Conservation (phyloP, 768 basidiomycete species). For the Ephemerocybe angulata region DNA sequence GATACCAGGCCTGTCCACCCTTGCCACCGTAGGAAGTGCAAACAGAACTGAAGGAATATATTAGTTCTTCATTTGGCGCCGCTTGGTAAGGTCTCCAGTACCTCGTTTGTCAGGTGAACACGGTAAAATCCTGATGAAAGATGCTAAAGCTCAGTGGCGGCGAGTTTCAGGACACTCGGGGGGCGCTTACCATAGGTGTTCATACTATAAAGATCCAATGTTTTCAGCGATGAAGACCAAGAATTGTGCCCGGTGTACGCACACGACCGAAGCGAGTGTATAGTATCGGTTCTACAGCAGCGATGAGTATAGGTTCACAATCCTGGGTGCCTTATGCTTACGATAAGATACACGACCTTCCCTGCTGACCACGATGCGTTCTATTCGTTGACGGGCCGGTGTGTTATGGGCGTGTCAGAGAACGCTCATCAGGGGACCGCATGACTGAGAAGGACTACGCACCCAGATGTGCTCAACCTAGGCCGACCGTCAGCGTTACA, state of each 20-base stretch:
- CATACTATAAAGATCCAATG: slow-evolving; percentile 29
- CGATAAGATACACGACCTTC: slow-evolving; percentile 51
- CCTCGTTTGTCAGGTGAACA: slow-evolving; percentile 32
- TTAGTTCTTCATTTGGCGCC: too few species aligned
- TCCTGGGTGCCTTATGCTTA: slow-evolving; percentile 22
- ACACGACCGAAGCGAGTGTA: slow-evolving; percentile 47
- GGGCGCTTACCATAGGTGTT: slow-evolving; percentile 48
- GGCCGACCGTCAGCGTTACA: neutral
- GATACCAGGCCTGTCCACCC: slow-evolving; percentile 55
- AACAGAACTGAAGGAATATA: slow-evolving; percentile 20
- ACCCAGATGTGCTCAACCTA: slow-evolving; percentile 58
- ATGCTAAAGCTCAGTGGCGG: neutral
- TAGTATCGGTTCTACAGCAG: slow-evolving; percentile 54
- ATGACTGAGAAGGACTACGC: neutral
- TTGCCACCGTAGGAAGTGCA: slow-evolving; percentile 53
- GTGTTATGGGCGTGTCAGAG: neutral
- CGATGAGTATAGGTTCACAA: neutral
- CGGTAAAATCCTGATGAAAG: slow-evolving; percentile 33
- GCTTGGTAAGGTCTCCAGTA: too few species aligned
- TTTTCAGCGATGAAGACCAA: neutral
- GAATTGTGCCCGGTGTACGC: slow-evolving; percentile 17
- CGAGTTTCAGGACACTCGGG: too few species aligned
- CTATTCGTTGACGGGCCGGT: too few species aligned
- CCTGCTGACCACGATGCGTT: slow-evolving; percentile 51
- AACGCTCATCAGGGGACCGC: neutral